phyloP scores from a whole-genome alignment of 2,329 filamentous ascomycete genomes.

The Ascochyta fabae region DNA sequence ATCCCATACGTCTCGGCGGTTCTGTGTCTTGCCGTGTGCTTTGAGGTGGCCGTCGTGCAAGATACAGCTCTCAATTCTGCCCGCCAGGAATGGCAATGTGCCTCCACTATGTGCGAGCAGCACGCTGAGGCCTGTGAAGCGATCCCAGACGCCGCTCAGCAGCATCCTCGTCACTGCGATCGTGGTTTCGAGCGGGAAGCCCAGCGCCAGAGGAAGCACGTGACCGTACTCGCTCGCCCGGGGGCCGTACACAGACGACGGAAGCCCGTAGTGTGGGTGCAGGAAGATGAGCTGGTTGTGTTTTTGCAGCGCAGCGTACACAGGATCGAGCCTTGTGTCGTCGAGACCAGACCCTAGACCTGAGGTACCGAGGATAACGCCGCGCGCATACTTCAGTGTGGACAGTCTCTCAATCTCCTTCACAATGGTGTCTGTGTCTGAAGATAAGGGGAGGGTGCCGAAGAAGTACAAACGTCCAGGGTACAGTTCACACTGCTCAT shows the following conservation, averaged over 20 bases:
- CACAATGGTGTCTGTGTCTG: slow-evolving; percentile 65
- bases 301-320: slow-evolving; percentile 73
- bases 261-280: slow-evolving; percentile 91
- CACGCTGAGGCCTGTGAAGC: slow-evolving; percentile 71
- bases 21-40: slow-evolving; percentile 63
- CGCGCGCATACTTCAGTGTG: slow-evolving; percentile 71
- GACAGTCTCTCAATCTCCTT: slow-evolving; percentile 69
- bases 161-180: slow-evolving; percentile 89
- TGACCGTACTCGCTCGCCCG: slow-evolving; percentile 80
- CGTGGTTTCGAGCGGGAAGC: slow-evolving; percentile 91
- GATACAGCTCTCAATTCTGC: slow-evolving; percentile 86
- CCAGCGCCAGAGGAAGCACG: slow-evolving; percentile 82
- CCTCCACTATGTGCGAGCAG: slow-evolving; percentile 88
- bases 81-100: slow-evolving; percentile 86
- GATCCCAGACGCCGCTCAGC: slow-evolving; percentile 83
- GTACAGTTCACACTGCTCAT: slow-evolving; percentile 70
- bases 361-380: slow-evolving; percentile 87
- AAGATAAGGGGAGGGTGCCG: slow-evolving; percentile 79
- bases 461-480: slow-evolving; percentile 81
- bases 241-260: slow-evolving; percentile 78
- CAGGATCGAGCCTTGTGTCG: slow-evolving; percentile 72
- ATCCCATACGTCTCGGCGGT: slow-evolving; percentile 68
- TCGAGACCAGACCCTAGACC: slow-evolving; percentile 83
- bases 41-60: slow-evolving; percentile 80
- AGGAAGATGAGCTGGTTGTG: slow-evolving; percentile 75